These are phyloP conservation scores for Penicillium chermesinum DNA, from an alignment of 495 filamentous ascomycete species.

Conservation along the genomic window DNA sequence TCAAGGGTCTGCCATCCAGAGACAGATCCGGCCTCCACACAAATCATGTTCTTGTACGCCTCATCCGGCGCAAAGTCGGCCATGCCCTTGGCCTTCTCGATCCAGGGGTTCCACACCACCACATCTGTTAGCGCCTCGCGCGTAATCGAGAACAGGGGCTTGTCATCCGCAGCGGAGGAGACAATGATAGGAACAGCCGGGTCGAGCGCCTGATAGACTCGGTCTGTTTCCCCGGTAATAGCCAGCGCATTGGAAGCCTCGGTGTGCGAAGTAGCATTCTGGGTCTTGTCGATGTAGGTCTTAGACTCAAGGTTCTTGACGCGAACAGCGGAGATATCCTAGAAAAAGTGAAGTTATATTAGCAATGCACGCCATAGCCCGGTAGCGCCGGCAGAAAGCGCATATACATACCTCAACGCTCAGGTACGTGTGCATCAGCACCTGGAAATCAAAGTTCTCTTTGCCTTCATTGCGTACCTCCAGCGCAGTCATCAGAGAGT, in stretches of 20 bases:
- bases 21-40: constrained; percentile 86
- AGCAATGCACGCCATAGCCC: neutral
- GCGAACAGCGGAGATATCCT: constrained; percentile 70
- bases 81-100: constrained; percentile 73
- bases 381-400: neutral
- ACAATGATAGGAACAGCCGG: constrained; percentile 43
- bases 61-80: constrained; percentile 85
- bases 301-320: constrained; percentile 69
- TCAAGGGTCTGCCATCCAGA: constrained; percentile 77
- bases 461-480: constrained; percentile 77
- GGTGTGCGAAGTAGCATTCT: constrained; percentile 50
- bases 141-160: constrained; percentile 61
- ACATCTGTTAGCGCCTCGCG: constrained; percentile 79
- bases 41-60: constrained; percentile 88
- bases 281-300: constrained; percentile 78
- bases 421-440: constrained; percentile 88
- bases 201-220: constrained; percentile 69
- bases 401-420: constrained; percentile 59
- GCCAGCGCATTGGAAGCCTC: constrained; percentile 49
- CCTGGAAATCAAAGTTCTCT: constrained; percentile 81
- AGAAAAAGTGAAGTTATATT: constrained; percentile 2
- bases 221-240: constrained; percentile 75
- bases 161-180: constrained; percentile 54
- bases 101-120: constrained; percentile 98
- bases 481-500: constrained; percentile 72